These are phyloP conservation scores for Trichoderma endophyticum DNA, from an alignment of 2,329 filamentous ascomycete genomes.

Conservation along the genomic window DNA sequence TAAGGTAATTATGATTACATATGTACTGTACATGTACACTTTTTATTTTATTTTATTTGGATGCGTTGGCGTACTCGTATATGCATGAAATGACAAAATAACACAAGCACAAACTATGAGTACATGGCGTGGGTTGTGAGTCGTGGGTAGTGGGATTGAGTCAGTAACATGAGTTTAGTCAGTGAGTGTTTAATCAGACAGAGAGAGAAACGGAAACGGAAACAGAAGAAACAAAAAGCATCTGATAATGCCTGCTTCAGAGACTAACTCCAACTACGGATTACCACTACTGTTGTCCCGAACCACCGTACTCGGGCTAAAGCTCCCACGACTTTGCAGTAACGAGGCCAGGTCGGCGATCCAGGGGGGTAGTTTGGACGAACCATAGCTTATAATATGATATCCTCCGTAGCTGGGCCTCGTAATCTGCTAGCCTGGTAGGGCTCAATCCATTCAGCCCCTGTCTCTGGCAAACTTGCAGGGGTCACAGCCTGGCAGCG, in stretches of 20 bases:
- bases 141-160: neutral
- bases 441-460: neutral
- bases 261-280: neutral
- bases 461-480: neutral
- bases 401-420: neutral
- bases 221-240: neutral
- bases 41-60: neutral
- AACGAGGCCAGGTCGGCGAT: neutral
- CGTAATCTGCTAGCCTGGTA: neutral
- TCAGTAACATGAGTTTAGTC: neutral
- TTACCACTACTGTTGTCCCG: neutral
- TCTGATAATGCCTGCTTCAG: neutral
- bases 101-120: neutral
- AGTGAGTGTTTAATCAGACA: neutral
- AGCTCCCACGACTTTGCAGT: neutral
- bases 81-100: neutral
- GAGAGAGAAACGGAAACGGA: neutral
- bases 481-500: neutral
- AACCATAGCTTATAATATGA: neutral
- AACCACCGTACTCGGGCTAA: neutral
- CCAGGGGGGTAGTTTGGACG: neutral
- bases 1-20: neutral
- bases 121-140: neutral
- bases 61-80: neutral
- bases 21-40: no score